phyloP scores from a whole-genome alignment of 169 alveolate species.

The Babesia caballi region DNA sequence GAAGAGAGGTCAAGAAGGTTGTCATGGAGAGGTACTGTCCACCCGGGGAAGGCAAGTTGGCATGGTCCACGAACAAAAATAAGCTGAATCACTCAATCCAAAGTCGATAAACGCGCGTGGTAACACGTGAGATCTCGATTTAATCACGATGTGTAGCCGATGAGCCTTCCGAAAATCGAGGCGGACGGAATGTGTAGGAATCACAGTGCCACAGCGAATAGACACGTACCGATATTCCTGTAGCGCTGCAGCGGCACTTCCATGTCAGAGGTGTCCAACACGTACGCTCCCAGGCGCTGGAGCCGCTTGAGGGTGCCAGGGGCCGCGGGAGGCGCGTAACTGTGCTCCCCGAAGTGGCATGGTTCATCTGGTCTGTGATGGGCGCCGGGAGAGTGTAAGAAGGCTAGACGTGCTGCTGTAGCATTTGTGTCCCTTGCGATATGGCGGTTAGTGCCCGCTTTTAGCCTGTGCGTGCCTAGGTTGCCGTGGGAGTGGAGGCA shows the following conservation, averaged over 20 bases:
- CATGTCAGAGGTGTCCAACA: background rate
- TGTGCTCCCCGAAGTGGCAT: background rate
- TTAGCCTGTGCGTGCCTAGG: background rate
- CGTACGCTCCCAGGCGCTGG: background rate
- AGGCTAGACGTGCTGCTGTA: background rate
- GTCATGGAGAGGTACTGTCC: too few relatives aligned
- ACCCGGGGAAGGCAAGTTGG: too few relatives aligned
- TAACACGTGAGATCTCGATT: too few relatives aligned
- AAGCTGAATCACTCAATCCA: too few relatives aligned
- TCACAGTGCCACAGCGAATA: background rate
- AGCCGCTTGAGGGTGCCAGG: background rate
- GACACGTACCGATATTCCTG: conserved; percentile 49
- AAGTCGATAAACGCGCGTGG: too few relatives aligned
- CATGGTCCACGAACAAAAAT: too few relatives aligned
- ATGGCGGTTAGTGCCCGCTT: background rate
- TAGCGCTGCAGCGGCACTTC: conserved; percentile 47
- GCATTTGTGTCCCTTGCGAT: background rate
- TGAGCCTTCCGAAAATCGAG: background rate
- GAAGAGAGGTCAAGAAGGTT: too few relatives aligned
- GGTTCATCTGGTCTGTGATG: background rate
- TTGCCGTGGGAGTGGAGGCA: conserved; percentile 3
- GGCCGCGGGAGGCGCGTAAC: background rate
- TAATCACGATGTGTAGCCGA: too few relatives aligned
- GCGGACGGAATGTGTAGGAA: background rate
- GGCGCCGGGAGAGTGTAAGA: background rate